These are phyloP conservation scores for Helicostylum pulchrum DNA, from an alignment of 192 early-diverging fungal genomes.

Conservation along the genomic window DNA sequence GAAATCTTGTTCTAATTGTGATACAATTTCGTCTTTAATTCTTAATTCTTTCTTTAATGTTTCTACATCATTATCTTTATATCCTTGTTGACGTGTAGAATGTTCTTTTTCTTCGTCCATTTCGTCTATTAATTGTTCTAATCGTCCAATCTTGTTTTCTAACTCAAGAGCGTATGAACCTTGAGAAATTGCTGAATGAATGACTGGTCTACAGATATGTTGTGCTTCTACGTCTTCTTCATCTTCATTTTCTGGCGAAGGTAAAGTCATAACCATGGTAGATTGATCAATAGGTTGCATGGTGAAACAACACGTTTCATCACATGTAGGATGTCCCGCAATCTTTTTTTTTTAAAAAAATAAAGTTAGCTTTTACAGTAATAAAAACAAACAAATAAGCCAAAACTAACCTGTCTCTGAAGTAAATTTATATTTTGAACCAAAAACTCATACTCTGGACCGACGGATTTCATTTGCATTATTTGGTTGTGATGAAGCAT, in stretches of 20 bases:
- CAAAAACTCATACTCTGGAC: constrained; percentile 42
- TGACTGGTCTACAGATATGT: constrained; percentile 40
- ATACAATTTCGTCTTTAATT: constrained; percentile 37
- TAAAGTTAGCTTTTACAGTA: neutral
- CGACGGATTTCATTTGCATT: constrained; percentile 30
- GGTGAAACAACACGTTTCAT: constrained; percentile 38
- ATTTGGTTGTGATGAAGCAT: constrained; percentile 25
- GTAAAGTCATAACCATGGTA: constrained; percentile 36
- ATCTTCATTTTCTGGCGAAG: constrained; percentile 25
- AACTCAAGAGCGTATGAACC: constrained; percentile 35
- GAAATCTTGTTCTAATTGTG: constrained; percentile 40
- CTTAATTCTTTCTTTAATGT: constrained; percentile 38
- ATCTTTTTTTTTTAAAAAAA: constrained; percentile 21
- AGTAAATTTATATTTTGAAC: constrained; percentile 42
- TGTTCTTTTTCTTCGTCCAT: constrained; percentile 35
- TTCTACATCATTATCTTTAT: constrained; percentile 34
- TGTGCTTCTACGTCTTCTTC: constrained; percentile 34
- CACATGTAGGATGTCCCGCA: constrained; percentile 31
- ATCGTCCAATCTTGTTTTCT: constrained; percentile 25
- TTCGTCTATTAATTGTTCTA: constrained; percentile 33
- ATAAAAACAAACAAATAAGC: neutral
- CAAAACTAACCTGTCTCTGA: constrained; percentile 36
- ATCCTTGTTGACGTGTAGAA: constrained; percentile 20
- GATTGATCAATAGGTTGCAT: constrained; percentile 31
- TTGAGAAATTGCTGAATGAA: constrained; percentile 35